Percentiles rank a stretch among this genome's conserved stretches.
These are phyloP conservation scores for Solanum bulbocastanum DNA, from an alignment of 257 asterid species.

Conservation along the genomic window DNA sequence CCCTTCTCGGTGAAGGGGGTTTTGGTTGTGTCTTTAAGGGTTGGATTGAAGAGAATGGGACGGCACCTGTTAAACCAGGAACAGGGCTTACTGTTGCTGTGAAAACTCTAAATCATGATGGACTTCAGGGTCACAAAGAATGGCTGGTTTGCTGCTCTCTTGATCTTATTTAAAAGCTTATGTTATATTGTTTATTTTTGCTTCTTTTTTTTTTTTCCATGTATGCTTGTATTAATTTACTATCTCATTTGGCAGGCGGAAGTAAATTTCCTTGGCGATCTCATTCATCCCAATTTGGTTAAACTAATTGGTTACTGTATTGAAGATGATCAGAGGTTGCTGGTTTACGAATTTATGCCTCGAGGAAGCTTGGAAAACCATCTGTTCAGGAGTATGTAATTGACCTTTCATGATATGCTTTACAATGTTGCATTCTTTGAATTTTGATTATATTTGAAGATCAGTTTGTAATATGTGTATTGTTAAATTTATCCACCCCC, in stretches of 20 bases:
- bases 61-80: slow-evolving; percentile 63
- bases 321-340: slow-evolving; percentile 95
- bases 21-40: slow-evolving; percentile 72
- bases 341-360: slow-evolving; percentile 94
- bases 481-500: not conserved
- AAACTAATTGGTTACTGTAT: slow-evolving; percentile 89
- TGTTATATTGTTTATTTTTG: not conserved
- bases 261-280: slow-evolving; percentile 89
- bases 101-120: slow-evolving; percentile 67
- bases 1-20: slow-evolving; percentile 71
- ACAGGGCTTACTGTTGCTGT: slow-evolving; percentile 74
- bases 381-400: slow-evolving; percentile 71
- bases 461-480: not conserved
- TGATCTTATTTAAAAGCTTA: not conserved
- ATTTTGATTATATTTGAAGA: not conserved
- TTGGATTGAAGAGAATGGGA: slow-evolving; percentile 70
- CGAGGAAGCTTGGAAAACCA: slow-evolving; percentile 99
- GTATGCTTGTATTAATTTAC: slow-evolving; percentile 15
- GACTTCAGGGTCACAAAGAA: slow-evolving; percentile 87
- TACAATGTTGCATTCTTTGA: not conserved
- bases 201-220: not conserved
- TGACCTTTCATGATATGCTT: not conserved
- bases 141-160: slow-evolving; percentile 55
- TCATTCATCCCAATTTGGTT: slow-evolving; percentile 84
- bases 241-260: slow-evolving; percentile 62